phyloP scores from a whole-genome alignment of 164 flowering plant genomes.

The Echeveria elegans region DNA sequence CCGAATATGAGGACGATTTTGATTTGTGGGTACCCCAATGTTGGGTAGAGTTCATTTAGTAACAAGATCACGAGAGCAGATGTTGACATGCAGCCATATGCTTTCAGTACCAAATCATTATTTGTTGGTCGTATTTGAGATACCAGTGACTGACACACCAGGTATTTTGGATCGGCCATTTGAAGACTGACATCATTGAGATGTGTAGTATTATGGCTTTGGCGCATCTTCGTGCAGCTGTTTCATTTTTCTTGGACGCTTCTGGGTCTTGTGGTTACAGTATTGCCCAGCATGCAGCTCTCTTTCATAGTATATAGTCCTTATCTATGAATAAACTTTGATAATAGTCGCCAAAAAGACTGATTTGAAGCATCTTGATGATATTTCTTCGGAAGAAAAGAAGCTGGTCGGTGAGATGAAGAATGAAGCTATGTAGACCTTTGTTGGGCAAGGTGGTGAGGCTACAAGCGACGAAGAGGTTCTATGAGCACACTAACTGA shows the following conservation, averaged over 20 bases:
- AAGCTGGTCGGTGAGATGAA: slow-evolving; percentile 75
- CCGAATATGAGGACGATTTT: background rate
- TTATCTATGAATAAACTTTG: slow-evolving; percentile 73
- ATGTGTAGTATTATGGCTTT: background rate
- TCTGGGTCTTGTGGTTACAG: slow-evolving; percentile 92
- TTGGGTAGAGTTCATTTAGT: background rate
- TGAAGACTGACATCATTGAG: background rate
- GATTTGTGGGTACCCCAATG: background rate
- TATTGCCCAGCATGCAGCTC: slow-evolving; percentile 81
- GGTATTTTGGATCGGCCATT: background rate
- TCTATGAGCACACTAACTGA: slow-evolving; percentile 78
- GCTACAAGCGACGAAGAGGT: slow-evolving; percentile 38
- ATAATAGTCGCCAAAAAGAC: slow-evolving; percentile 85
- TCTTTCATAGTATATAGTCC: slow-evolving; percentile 85
- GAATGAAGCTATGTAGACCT: slow-evolving; percentile 73
- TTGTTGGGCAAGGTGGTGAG: slow-evolving; percentile 62
- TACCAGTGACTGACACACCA: background rate
- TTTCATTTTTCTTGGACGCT: slow-evolving; percentile 73
- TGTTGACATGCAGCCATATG: background rate
- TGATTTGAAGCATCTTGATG: slow-evolving; percentile 77
- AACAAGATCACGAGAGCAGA: background rate
- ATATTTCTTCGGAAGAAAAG: slow-evolving; percentile 64
- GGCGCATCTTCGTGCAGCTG: slow-evolving; percentile 24
- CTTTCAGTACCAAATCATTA: background rate
- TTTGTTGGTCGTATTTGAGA: background rate